Evolutionary conservation across 1,139 yeast species (phyloP).

Genomic region (Saccharomyces uvarum): DNA sequence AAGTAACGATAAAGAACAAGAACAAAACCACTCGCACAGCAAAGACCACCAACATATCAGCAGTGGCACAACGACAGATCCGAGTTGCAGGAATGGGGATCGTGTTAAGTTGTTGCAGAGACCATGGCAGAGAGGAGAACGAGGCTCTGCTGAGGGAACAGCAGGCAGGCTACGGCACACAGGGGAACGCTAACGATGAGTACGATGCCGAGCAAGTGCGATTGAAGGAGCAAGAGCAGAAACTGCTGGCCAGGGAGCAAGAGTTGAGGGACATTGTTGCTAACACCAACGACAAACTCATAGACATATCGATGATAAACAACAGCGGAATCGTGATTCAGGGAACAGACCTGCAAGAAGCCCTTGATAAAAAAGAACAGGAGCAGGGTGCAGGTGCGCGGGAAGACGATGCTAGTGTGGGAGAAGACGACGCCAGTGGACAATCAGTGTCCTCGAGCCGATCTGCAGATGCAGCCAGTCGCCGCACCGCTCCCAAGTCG

Average conservation of each 20-base stretch:
- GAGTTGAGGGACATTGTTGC: slow-evolving; percentile 35
- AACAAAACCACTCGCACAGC: not conserved
- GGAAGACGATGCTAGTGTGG: not conserved
- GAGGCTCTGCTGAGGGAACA: slow-evolving; percentile 25
- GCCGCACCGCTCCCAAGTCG: not conserved
- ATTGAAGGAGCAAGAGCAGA: slow-evolving; percentile 28
- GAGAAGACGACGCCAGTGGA: not conserved
- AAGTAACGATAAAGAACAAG: not conserved
- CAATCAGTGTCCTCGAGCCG: not conserved
- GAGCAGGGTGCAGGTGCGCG: slow-evolving; percentile 1
- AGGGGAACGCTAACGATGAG: slow-evolving; percentile 13
- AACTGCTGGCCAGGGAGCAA: slow-evolving; percentile 29
- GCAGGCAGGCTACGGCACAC: slow-evolving; percentile 29
- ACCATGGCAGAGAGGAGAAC: slow-evolving; percentile 16
- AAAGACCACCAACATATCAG: not conserved
- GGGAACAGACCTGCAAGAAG: slow-evolving; percentile 19
- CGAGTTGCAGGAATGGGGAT: slow-evolving; percentile 7
- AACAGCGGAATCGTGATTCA: slow-evolving; percentile 30
- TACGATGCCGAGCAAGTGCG: slow-evolving; percentile 18
- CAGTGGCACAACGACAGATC: not conserved
- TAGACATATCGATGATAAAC: slow-evolving; percentile 32
- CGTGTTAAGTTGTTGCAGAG: slow-evolving; percentile 9
- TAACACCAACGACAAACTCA: slow-evolving; percentile 34
- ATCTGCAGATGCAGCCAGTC: not conserved
- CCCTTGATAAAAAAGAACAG: not conserved